Percentiles rank a stretch among this genome's conserved stretches.
These are phyloP conservation scores for Wakefieldia striispora DNA, from an alignment of 768 basidiomycete genomes.

Conservation along the genomic window DNA sequence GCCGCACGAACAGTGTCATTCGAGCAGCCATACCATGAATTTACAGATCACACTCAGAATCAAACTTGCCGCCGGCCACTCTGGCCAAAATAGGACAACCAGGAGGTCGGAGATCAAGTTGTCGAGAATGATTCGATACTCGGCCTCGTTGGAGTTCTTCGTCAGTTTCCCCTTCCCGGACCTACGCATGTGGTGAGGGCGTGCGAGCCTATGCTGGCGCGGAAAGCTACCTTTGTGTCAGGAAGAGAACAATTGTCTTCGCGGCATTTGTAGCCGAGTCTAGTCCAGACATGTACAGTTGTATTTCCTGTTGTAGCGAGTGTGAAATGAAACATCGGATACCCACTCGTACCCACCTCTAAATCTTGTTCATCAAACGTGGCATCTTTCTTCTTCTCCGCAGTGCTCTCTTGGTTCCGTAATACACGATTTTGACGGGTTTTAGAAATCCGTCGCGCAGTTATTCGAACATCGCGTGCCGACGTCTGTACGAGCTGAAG, in stretches of 20 bases:
- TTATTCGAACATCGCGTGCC: conserved; percentile 79
- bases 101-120: conserved; percentile 86
- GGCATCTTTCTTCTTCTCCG: conserved; percentile 48
- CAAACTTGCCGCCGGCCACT: conserved; percentile 93
- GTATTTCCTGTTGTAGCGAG: conserved; percentile 54
- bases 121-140: conserved; percentile 92
- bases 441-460: conserved; percentile 60
- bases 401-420: conserved; percentile 57
- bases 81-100: conserved; percentile 88
- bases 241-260: conserved; percentile 75
- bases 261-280: conserved; percentile 86
- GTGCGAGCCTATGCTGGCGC: not conserved
- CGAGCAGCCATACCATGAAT: conserved; percentile 64
- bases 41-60: conserved; percentile 78
- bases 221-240: conserved; percentile 58
- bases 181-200: conserved; percentile 33
- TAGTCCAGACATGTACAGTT: conserved; percentile 65
- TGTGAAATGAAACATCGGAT: not conserved
- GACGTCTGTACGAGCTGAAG: conserved; percentile 97
- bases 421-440: conserved; percentile 61
- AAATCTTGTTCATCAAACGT: conserved; percentile 67
- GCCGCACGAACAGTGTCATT: not conserved
- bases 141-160: conserved; percentile 91
- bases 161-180: conserved; percentile 86
- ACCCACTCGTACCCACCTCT: conserved; percentile 41